These are phyloP conservation scores for Venturia effusa DNA, from an alignment of 2,329 filamentous ascomycete species.

Conservation along the genomic window DNA sequence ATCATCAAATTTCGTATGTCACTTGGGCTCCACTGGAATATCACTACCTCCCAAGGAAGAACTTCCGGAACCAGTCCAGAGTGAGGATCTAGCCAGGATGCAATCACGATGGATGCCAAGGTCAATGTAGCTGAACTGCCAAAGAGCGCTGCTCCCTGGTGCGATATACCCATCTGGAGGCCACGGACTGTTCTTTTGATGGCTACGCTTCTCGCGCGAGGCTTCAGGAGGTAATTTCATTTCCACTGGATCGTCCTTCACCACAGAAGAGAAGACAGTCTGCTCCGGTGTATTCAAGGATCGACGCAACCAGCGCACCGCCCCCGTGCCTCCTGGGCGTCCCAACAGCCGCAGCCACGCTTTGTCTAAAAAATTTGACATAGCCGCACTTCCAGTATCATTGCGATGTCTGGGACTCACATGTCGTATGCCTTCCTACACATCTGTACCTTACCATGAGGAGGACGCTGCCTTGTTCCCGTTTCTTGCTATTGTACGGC, in stretches of 20 bases:
- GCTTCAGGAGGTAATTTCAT: too few species aligned
- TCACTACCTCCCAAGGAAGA: background rate
- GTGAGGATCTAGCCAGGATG: background rate
- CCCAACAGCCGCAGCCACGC: background rate
- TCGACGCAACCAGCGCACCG: conserved; percentile 3
- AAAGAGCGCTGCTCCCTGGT: background rate
- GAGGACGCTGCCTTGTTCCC: background rate
- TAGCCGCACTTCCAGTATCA: background rate
- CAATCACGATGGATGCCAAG: background rate
- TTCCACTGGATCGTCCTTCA: background rate
- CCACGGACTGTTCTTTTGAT: background rate
- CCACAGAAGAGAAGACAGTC: background rate
- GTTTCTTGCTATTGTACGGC: background rate
- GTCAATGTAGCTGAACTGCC: background rate
- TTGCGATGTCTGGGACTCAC: background rate
- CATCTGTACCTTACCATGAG: background rate
- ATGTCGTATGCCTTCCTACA: background rate
- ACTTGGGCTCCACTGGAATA: background rate
- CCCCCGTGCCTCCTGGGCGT: background rate
- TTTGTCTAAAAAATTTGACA: background rate
- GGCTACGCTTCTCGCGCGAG: background rate
- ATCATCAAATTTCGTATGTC: background rate
- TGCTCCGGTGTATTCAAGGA: background rate
- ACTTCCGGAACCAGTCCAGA: background rate
- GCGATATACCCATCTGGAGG: background rate